Percentiles rank a stretch among this genome's conserved stretches.
phyloP scores from a whole-genome alignment of 2,329 filamentous ascomycete genomes.

The Penicillium sp. region DNA sequence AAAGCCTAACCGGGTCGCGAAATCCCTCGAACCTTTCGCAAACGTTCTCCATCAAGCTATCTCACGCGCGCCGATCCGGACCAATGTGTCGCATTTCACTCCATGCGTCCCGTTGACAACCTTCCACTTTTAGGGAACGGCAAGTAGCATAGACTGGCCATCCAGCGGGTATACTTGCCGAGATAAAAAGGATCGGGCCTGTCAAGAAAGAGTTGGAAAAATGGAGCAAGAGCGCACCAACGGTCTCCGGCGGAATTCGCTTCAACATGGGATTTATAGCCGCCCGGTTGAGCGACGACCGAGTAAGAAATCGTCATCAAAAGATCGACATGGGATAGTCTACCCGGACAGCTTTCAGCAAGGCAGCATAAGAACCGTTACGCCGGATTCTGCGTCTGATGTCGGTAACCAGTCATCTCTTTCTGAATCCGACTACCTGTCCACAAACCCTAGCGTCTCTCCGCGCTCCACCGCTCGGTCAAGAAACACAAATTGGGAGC shows the following conservation, averaged over 20 bases:
- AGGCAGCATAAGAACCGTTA: slow-evolving; percentile 44
- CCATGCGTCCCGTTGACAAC: slow-evolving; percentile 37
- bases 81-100: slow-evolving; percentile 35
- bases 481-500: slow-evolving; percentile 30
- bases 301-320: slow-evolving; percentile 47
- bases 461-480: slow-evolving; percentile 34
- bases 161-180: neutral
- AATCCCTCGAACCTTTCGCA: neutral
- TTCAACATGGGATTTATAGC: slow-evolving; percentile 34
- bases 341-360: slow-evolving; percentile 45
- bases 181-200: neutral
- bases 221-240: slow-evolving; percentile 42
- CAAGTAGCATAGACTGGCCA: slow-evolving; percentile 15
- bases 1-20: neutral
- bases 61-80: slow-evolving; percentile 18
- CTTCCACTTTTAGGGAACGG: slow-evolving; percentile 31
- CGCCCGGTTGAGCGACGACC: slow-evolving; percentile 41
- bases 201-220: slow-evolving; percentile 1
- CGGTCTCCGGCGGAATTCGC: slow-evolving; percentile 38
- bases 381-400: slow-evolving; percentile 39
- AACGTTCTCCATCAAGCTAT: neutral
- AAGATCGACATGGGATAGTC: slow-evolving; percentile 44
- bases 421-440: slow-evolving; percentile 34
- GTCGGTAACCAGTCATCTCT: slow-evolving; percentile 34
- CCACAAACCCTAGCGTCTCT: slow-evolving; percentile 30